Evolutionary conservation across 2,329 filamentous ascomycete species (phyloP).

Genomic region (Aspergillus nomiae): DNA sequence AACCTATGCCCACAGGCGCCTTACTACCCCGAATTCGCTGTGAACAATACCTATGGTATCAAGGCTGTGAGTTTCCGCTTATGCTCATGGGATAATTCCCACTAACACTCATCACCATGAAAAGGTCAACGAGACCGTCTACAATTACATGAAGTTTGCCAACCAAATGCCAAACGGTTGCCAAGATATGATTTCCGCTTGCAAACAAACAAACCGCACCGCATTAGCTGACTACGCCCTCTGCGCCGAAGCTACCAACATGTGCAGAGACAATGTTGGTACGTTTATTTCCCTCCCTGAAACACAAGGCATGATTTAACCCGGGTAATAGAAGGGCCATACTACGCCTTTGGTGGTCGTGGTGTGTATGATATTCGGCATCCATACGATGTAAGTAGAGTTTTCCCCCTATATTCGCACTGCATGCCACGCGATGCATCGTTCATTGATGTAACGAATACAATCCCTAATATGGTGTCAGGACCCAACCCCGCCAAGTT

Average conservation of each 20-base stretch:
- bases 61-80: slow-evolving; percentile 30
- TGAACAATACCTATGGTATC: slow-evolving; percentile 60
- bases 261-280: slow-evolving; percentile 60
- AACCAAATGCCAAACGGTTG: slow-evolving; percentile 63
- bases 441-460: slow-evolving; percentile 27
- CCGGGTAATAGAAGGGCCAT: slow-evolving; percentile 49
- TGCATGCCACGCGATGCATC: background rate
- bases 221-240: slow-evolving; percentile 54
- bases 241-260: slow-evolving; percentile 58
- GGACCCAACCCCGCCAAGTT: slow-evolving; percentile 65
- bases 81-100: background rate
- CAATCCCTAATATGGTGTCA: slow-evolving; percentile 10
- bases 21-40: slow-evolving; percentile 55
- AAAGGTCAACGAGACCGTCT: slow-evolving; percentile 59
- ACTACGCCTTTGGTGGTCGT: slow-evolving; percentile 56
- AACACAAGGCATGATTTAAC: background rate
- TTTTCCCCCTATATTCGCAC: background rate
- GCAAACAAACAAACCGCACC: slow-evolving; percentile 61
- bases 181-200: slow-evolving; percentile 66
- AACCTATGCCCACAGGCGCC: slow-evolving; percentile 26
- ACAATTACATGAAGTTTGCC: slow-evolving; percentile 61
- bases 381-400: slow-evolving; percentile 36
- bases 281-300: slow-evolving; percentile 15
- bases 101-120: background rate
- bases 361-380: slow-evolving; percentile 66